Evolutionary conservation across 352 stramenopile genomes (phyloP).

Genomic region (Phytophthora pistaciae): DNA sequence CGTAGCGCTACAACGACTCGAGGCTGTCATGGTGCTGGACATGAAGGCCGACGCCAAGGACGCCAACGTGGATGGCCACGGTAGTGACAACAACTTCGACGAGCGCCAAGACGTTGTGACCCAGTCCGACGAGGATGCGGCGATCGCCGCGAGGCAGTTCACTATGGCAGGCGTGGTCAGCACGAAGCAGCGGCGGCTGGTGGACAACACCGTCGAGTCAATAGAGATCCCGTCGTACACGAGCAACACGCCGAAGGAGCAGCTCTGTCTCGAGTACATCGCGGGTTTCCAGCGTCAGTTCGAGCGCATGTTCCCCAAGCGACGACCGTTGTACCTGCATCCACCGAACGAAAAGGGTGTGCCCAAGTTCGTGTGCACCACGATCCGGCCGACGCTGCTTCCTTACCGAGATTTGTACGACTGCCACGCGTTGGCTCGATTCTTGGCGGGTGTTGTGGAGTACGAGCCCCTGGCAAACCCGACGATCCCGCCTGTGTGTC

Average conservation of each 20-base stretch:
- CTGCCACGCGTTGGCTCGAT: slow-evolving; percentile 81
- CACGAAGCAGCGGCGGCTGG: slow-evolving; percentile 81
- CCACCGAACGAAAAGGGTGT: slow-evolving; percentile 93
- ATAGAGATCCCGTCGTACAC: slow-evolving; percentile 45
- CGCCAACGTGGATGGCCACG: background rate
- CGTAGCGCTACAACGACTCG: background rate
- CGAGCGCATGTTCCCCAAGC: slow-evolving; percentile 84
- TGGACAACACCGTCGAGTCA: slow-evolving; percentile 59
- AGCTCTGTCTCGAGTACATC: slow-evolving; percentile 95
- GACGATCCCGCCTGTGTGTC: slow-evolving; percentile 66
- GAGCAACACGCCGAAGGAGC: slow-evolving; percentile 89
- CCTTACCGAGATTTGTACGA: slow-evolving; percentile 94
- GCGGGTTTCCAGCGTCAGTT: slow-evolving; percentile 93
- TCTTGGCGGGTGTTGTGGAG: slow-evolving; percentile 92
- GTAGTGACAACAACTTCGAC: slow-evolving; percentile 43
- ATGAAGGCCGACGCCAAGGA: slow-evolving; percentile 68
- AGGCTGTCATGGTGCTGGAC: slow-evolving; percentile 44
- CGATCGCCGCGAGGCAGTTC: slow-evolving; percentile 70
- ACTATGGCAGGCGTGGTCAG: slow-evolving; percentile 81
- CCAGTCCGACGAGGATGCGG: slow-evolving; percentile 65
- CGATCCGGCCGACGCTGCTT: slow-evolving; percentile 92
- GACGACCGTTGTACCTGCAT: slow-evolving; percentile 87
- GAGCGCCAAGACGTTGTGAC: slow-evolving; percentile 59
- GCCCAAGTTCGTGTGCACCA: slow-evolving; percentile 96
- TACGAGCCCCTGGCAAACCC: slow-evolving; percentile 95